Evolutionary conservation across 2,329 filamentous ascomycete genomes (phyloP).

Genomic region (Leptographium flavum): DNA sequence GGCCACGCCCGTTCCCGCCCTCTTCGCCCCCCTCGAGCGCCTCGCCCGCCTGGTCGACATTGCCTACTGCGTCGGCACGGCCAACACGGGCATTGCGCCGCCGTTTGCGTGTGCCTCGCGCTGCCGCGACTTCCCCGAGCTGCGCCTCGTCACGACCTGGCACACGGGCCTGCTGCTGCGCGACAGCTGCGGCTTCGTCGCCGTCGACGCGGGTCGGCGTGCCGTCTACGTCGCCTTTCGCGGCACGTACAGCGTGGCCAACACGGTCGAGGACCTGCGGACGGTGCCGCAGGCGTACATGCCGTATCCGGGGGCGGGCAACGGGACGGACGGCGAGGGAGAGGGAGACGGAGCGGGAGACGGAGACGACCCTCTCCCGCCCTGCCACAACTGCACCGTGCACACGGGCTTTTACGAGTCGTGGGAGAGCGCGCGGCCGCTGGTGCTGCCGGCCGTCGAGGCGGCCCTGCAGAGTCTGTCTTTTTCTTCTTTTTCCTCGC

Average conservation of each 20-base stretch:
- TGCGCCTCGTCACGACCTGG: constrained; percentile 75
- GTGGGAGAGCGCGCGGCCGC: constrained; percentile 60
- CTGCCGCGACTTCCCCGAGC: constrained; percentile 67
- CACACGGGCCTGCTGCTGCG: constrained; percentile 76
- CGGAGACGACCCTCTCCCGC: constrained; percentile 11
- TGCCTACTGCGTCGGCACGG: constrained; percentile 78
- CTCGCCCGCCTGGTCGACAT: constrained; percentile 87
- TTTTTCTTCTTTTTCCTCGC: not conserved
- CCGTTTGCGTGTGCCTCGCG: constrained; percentile 79
- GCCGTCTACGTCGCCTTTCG: constrained; percentile 74
- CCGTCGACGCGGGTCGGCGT: constrained; percentile 52
- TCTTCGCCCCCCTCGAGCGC: constrained; percentile 77
- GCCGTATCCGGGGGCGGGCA: constrained; percentile 52
- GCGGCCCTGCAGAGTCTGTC: constrained; percentile 22
- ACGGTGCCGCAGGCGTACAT: constrained; percentile 83
- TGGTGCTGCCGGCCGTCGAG: constrained; percentile 54
- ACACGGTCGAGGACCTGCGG: constrained; percentile 80
- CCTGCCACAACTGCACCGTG: constrained; percentile 78
- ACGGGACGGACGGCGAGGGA: constrained; percentile 15
- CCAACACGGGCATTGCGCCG: constrained; percentile 69
- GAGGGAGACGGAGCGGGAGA: constrained; percentile 3
- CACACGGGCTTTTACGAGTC: constrained; percentile 80
- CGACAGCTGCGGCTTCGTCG: constrained; percentile 89
- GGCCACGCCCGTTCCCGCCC: constrained; percentile 32
- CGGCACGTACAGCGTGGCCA: constrained; percentile 86